phyloP scores from a whole-genome alignment of 148 eudicot genomes.

The Camellia japonica region DNA sequence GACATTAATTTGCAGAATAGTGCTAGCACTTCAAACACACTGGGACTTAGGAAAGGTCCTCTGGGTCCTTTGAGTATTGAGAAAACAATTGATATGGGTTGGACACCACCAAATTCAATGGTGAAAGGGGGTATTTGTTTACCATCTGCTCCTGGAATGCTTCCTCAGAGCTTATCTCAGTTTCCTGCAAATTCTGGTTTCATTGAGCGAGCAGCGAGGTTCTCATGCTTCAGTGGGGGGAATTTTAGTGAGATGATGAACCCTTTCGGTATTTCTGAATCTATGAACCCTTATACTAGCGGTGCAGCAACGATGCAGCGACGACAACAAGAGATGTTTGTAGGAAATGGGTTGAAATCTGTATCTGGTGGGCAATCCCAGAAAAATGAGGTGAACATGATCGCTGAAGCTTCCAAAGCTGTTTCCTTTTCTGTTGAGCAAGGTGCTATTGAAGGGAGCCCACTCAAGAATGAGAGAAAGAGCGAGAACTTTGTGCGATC shows the following conservation, averaged over 20 bases:
- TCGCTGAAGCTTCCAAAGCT: conserved; percentile 40
- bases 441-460: conserved; percentile 34
- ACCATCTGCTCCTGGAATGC: conserved; percentile 43
- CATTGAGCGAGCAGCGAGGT: conserved; percentile 92
- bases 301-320: conserved; percentile 38
- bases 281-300: conserved; percentile 36
- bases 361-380: conserved; percentile 34
- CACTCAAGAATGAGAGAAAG: conserved; percentile 36
- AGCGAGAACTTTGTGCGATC: conserved; percentile 28
- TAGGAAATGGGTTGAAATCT: conserved; percentile 32
- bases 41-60: conserved; percentile 19
- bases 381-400: conserved; percentile 33
- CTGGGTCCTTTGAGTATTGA: conserved; percentile 23
- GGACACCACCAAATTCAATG: conserved; percentile 47
- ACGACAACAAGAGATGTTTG: conserved; percentile 42
- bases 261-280: conserved; percentile 51
- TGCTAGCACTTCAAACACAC: conserved; percentile 32
- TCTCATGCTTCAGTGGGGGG: conserved; percentile 75
- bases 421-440: conserved; percentile 33
- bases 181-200: conserved; percentile 92
- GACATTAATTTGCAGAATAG: conserved; percentile 57
- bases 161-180: conserved; percentile 66
- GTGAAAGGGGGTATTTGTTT: conserved; percentile 51
- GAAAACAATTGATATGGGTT: conserved; percentile 27
- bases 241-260: conserved; percentile 58